These are phyloP conservation scores for Tothia fuscella DNA, from an alignment of 2,329 filamentous ascomycete genomes.

Conservation along the genomic window DNA sequence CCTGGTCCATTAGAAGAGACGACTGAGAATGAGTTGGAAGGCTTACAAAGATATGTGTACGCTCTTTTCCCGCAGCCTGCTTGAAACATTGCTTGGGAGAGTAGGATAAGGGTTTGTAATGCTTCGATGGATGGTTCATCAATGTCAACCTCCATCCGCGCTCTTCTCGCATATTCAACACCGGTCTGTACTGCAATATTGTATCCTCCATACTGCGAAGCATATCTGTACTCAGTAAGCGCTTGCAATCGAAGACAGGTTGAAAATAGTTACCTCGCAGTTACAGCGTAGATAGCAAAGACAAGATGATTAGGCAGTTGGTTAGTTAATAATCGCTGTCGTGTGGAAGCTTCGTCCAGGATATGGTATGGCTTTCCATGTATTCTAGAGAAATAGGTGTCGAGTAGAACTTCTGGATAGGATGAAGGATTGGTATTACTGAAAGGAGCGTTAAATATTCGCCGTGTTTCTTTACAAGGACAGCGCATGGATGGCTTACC, in stretches of 20 bases:
- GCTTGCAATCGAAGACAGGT: slow-evolving; percentile 42
- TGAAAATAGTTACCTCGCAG: slow-evolving; percentile 26
- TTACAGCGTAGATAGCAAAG: slow-evolving; percentile 41
- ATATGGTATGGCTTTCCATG: slow-evolving; percentile 77
- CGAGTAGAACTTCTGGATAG: slow-evolving; percentile 51
- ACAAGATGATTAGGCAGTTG: slow-evolving; percentile 44
- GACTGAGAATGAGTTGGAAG: slow-evolving; percentile 1
- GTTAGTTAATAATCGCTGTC: slow-evolving; percentile 58
- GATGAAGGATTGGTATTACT: too few species aligned
- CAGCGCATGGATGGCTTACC: too few species aligned
- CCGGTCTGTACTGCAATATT: slow-evolving; percentile 56
- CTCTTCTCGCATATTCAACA: slow-evolving; percentile 59
- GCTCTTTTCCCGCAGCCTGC: slow-evolving; percentile 71
- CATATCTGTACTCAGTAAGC: slow-evolving; percentile 21
- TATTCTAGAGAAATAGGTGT: slow-evolving; percentile 68
- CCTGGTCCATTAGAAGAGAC: slow-evolving; percentile 34
- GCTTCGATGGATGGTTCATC: slow-evolving; percentile 73
- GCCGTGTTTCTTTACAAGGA: too few species aligned
- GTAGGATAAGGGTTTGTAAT: slow-evolving; percentile 61
- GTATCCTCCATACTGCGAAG: slow-evolving; percentile 41
- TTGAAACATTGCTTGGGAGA: slow-evolving; percentile 65
- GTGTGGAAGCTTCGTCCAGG: slow-evolving; percentile 62
- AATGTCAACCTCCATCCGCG: slow-evolving; percentile 59
- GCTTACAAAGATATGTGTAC: slow-evolving; percentile 69
- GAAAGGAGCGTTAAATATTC: too few species aligned